Evolutionary conservation across 345 rosid genomes (phyloP), one percentile per base, ranked within the genome.

Genomic region (Stellera chamaejasme): DNA sequence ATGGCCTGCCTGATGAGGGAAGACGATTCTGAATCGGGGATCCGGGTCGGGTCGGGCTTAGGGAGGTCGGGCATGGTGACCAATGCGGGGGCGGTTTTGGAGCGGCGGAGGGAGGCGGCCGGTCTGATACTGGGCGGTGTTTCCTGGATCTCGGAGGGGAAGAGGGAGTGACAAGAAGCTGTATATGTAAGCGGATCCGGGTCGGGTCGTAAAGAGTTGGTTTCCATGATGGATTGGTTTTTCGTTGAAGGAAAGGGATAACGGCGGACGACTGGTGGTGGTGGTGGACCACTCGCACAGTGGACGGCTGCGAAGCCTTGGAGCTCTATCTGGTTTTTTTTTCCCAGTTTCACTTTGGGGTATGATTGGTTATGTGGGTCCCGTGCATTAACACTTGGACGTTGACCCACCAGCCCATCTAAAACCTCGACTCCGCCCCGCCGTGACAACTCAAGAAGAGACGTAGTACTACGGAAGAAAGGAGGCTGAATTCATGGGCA

Each of bases 1-100:
- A 82, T 2, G 3, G 86, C 90, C 77, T 79, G 95, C 55, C 76
- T 63, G 68, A 79, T 67, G 1, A 83, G 64, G 15, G 77, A 69
- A 28, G 64, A 63, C 25, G 90, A 79, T 7, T 65, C 79, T 43
- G 82, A 71, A 5, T 75, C 62, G 5, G 83, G 80, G 1, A 64
- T 70, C 14, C 62, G 73, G 12, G 55, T 3, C 1, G 63, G 13
- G 66, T 67, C 59, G 56, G 68, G 61, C 45, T 68, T 68, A 5
- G 39, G 3, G 7, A 69, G 52, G 66, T 83, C 81, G 14, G 69
- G 69, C 64, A 85, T 61, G 44, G 79, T 78, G 10, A 77, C 75
- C 90, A 92, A 74, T 48, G 95, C 98, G 10, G 98, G 96, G 39
- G 98, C 95, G 2, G 98, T 88, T 56, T 66, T 79, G 55, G 72